These are phyloP conservation scores for Orbilia javanica DNA, from an alignment of 2,329 filamentous ascomycete genomes.

Conservation along the genomic window DNA sequence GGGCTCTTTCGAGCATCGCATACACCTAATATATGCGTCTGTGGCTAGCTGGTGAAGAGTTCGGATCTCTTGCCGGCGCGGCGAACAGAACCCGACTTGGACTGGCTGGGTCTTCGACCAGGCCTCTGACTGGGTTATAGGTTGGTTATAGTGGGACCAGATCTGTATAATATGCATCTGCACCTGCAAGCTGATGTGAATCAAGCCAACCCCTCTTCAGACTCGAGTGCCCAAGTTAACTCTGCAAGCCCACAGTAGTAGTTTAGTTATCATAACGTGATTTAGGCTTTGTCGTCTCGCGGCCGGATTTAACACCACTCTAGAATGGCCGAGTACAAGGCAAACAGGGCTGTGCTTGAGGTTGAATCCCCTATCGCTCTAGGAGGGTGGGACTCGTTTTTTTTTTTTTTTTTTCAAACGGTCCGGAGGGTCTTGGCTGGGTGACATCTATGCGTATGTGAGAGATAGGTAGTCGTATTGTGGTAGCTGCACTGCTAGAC, in stretches of 20 bases:
- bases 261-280: constrained; percentile 30
- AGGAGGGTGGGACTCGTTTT: background rate
- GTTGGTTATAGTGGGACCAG: background rate
- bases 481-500: background rate
- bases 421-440: too few species aligned
- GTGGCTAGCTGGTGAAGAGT: background rate
- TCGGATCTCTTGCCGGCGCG: constrained; percentile 9
- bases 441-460: background rate
- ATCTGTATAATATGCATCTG: background rate
- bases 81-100: background rate
- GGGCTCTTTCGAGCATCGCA: too few species aligned
- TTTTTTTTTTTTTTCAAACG: too few species aligned
- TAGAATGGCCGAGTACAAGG: constrained; percentile 6
- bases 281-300: constrained; percentile 5
- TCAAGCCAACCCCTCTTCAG: constrained; percentile 15
- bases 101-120: too few species aligned
- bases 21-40: background rate
- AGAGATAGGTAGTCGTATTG: too few species aligned
- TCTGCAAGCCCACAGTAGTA: background rate
- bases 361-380: constrained; percentile 14
- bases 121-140: background rate
- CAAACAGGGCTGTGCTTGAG: constrained; percentile 22
- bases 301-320: constrained; percentile 27
- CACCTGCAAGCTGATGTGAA: constrained; percentile 36
- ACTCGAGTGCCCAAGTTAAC: too few species aligned